Evolutionary conservation across 108 stramenopile genomes (phyloP).

Genomic region (Discostella pseudostelligera): DNA sequence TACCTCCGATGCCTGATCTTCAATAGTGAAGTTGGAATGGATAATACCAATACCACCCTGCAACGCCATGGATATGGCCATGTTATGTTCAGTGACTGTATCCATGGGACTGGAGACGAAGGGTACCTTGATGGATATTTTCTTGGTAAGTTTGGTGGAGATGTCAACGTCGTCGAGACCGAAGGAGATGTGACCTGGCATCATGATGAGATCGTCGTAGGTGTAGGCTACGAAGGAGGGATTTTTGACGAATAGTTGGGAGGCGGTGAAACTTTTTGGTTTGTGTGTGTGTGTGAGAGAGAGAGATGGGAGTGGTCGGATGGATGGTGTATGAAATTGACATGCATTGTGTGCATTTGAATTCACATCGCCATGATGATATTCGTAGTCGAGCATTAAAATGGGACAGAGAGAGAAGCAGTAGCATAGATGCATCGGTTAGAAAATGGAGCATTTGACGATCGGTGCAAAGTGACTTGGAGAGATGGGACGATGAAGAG

Average conservation of each 20-base stretch:
- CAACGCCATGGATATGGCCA: conserved; percentile 99
- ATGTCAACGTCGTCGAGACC: conserved; percentile 92
- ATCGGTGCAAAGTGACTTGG: no score
- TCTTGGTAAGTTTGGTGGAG: conserved; percentile 85
- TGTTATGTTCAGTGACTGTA: conserved; percentile 95
- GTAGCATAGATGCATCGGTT: no score
- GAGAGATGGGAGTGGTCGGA: no score
- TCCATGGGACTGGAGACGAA: conserved; percentile 99
- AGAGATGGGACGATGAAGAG: no score
- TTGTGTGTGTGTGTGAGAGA: no score
- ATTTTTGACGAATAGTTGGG: conserved; percentile 78
- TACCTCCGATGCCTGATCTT: conserved; percentile 94
- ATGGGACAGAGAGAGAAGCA: no score
- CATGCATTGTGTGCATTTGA: no score
- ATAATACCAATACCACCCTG: conserved; percentile 99
- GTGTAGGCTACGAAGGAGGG: conserved; percentile 91
- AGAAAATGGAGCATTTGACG: no score
- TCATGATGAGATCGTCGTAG: conserved; percentile 98
- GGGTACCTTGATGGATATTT: conserved; percentile 90
- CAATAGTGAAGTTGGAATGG: conserved; percentile 95
- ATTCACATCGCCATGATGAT: no score
- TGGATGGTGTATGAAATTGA: no score
- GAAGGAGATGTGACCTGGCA: conserved; percentile 97
- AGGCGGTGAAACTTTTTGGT: conserved; percentile 66
- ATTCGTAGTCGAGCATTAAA: no score